phyloP scores from a whole-genome alignment of 805 yeast species.

The Suhomyces kilbournensis region DNA sequence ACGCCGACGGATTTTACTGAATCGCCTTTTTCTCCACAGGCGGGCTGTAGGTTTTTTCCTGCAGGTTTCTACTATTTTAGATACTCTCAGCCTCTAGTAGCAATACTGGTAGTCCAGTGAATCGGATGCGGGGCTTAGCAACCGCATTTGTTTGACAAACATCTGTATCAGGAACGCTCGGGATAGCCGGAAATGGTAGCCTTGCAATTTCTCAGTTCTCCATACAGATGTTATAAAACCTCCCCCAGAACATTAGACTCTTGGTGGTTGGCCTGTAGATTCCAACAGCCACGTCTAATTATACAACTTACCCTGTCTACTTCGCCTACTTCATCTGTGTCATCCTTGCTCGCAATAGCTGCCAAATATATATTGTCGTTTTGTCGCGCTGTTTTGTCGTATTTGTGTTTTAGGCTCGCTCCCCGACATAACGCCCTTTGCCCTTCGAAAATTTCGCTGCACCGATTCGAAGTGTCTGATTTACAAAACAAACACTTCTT shows the following conservation, averaged over 20 bases:
- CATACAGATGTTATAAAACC: background rate
- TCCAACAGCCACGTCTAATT: background rate
- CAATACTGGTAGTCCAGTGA: background rate
- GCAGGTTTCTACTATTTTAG: background rate
- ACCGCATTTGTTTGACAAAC: background rate
- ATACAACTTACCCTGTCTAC: background rate
- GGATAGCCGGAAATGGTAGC: background rate
- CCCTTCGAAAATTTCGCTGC: background rate
- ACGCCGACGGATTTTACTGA: background rate
- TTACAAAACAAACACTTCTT: background rate
- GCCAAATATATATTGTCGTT: background rate
- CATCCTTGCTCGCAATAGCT: background rate
- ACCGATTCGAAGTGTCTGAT: background rate
- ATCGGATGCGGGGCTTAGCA: background rate
- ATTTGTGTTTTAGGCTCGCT: background rate
- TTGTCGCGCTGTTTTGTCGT: background rate
- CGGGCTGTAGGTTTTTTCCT: background rate
- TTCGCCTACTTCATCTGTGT: background rate
- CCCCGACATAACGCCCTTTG: background rate
- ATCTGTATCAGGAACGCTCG: background rate
- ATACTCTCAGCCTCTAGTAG: background rate
- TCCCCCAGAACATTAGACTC: background rate
- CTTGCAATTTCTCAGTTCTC: background rate
- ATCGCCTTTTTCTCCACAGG: background rate
- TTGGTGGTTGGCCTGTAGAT: background rate